A percentile compares a stretch with the other conserved stretches of the same genome.
phyloP scores from a whole-genome alignment of 495 filamentous ascomycete species.

The Podospora australis region DNA sequence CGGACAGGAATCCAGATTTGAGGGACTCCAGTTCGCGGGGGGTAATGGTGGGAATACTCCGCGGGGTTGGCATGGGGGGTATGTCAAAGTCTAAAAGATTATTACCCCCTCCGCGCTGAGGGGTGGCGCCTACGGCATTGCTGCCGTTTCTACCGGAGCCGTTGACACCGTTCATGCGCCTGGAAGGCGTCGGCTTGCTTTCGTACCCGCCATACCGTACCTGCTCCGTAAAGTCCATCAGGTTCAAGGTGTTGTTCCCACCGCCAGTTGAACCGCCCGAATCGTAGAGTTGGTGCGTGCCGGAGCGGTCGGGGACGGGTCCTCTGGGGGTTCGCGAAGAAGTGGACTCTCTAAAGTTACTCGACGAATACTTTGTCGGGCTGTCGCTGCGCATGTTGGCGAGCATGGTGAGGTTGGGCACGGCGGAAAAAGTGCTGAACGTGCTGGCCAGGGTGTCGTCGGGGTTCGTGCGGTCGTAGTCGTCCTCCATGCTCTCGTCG shows the following conservation, averaged over 20 bases:
- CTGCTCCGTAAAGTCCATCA: conserved; percentile 86
- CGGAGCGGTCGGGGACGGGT: conserved; percentile 22
- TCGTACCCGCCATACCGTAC: conserved; percentile 44
- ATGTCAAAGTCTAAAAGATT: conserved; percentile 86
- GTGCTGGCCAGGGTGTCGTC: conserved; percentile 68
- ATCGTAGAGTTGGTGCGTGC: conserved; percentile 9
- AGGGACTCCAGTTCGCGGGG: conserved; percentile 86
- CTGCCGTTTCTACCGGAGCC: conserved; percentile 22
- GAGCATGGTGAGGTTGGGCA: conserved; percentile 85
- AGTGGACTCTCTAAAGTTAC: conserved; percentile 27
- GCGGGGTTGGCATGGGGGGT: conserved; percentile 79
- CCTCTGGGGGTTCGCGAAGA: conserved; percentile 56
- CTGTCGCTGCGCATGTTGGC: conserved; percentile 56
- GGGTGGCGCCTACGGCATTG: conserved; percentile 24
- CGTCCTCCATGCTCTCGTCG: conserved; percentile 10
- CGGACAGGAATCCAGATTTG: conserved; percentile 80
- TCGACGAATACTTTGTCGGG: conserved; percentile 37
- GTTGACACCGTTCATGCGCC: conserved; percentile 14
- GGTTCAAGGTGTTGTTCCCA: conserved; percentile 62
- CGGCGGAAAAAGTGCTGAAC: conserved; percentile 78
- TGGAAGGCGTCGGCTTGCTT: conserved; percentile 22
- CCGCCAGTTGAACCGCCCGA: conserved; percentile 23
- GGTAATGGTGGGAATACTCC: conserved; percentile 84
- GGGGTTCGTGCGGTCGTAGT: conserved; percentile 32
- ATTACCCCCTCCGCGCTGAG: conserved; percentile 19